phyloP scores from a whole-genome alignment of 495 filamentous ascomycete genomes.

The Polyplosphaeria fusca region DNA sequence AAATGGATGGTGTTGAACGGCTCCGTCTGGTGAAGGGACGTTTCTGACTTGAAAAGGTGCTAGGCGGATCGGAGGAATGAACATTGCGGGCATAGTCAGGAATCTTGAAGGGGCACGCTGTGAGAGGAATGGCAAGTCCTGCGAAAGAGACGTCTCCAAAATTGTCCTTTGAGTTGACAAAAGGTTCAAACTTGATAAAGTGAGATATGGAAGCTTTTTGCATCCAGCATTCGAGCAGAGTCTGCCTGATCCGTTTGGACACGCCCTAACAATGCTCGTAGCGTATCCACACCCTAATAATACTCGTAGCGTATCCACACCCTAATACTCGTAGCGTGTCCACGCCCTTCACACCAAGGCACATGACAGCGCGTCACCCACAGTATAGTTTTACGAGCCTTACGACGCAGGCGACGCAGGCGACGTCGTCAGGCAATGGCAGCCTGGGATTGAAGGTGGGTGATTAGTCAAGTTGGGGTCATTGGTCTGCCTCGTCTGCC shows the following conservation, averaged over 20 bases:
- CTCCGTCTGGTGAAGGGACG: conserved; percentile 13
- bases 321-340: neutral
- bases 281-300: no score
- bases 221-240: no score
- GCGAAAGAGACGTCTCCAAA: no score
- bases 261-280: no score
- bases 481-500: neutral
- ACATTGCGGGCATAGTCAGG: neutral
- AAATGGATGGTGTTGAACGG: conserved; percentile 7
- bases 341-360: conserved; percentile 8
- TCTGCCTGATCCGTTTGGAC: no score
- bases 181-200: no score
- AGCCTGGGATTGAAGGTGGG: neutral
- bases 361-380: conserved; percentile 27
- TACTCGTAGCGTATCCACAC: no score
- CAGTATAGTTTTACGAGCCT: neutral
- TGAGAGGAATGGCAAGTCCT: no score
- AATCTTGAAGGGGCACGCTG: no score
- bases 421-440: conserved; percentile 6
- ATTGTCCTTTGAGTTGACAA: no score
- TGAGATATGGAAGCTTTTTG: no score
- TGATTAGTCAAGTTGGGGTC: conserved; percentile 16
- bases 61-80: conserved; percentile 23
- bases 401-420: neutral
- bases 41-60: conserved; percentile 18